phyloP scores from a whole-genome alignment of 768 basidiomycete species.

The Nidula microcarpa region DNA sequence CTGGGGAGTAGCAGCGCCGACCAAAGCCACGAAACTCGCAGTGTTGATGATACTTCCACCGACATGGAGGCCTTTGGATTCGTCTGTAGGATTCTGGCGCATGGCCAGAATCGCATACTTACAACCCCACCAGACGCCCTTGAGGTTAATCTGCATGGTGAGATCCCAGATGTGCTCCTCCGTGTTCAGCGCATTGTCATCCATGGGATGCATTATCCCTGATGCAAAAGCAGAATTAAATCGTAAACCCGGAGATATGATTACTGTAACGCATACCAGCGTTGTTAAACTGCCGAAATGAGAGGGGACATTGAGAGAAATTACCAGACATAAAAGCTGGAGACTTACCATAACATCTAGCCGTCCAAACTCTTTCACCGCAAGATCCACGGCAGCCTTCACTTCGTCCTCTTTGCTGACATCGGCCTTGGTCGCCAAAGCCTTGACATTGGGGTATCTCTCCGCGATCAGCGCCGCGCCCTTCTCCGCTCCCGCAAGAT shows the following conservation, averaged over 20 bases:
- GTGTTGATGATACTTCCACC: conserved; percentile 98
- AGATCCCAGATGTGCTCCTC: conserved; percentile 96
- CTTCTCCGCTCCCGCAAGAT: conserved; percentile 67
- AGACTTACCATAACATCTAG: conserved; percentile 86
- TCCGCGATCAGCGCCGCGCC: conserved; percentile 60
- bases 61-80: conserved; percentile 69
- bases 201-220: conserved; percentile 98
- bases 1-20: conserved; percentile 98
- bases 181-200: conserved; percentile 94
- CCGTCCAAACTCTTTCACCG: conserved; percentile 85
- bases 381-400: conserved; percentile 74
- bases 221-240: neutral
- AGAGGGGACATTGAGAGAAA: no score
- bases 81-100: conserved; percentile 86
- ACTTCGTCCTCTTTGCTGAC: conserved; percentile 88
- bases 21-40: conserved; percentile 91
- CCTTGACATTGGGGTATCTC: conserved; percentile 66
- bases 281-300: conserved; percentile 76
- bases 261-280: conserved; percentile 47
- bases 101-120: conserved; percentile 97
- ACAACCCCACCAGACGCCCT: conserved; percentile 99
- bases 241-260: neutral
- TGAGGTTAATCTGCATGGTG: conserved; percentile 92
- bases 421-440: conserved; percentile 73
- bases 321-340: no score